Conservation (phyloP, 208 protist genomes). For the Tritrichomonas foetus region DNA sequence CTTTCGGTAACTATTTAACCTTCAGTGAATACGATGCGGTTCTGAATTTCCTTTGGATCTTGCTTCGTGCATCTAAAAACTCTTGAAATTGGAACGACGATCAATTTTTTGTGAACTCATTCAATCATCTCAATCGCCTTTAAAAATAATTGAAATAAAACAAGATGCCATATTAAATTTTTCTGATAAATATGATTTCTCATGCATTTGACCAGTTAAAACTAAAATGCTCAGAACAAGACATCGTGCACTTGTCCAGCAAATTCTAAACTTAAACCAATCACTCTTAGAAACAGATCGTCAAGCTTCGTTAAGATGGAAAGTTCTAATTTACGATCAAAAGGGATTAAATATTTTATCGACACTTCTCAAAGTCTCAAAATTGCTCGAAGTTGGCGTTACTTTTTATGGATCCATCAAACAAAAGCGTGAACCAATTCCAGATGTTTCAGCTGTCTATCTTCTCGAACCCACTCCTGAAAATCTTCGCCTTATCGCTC, state of each 20-base stretch:
- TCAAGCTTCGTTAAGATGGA: not conserved
- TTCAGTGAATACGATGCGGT: too few relatives aligned
- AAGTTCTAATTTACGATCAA: slow-evolving; percentile 26
- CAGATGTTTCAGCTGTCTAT: not conserved
- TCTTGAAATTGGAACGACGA: too few relatives aligned
- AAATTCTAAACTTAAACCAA: not conserved
- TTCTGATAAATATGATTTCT: too few relatives aligned
- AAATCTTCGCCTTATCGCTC: not conserved
- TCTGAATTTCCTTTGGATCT: too few relatives aligned
- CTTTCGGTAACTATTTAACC: too few relatives aligned
- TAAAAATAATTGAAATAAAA: too few relatives aligned
- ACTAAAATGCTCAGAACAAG: not conserved
- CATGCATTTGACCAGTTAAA: too few relatives aligned
- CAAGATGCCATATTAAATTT: too few relatives aligned
- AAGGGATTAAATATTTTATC: not conserved
- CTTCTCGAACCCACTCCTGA: not conserved
- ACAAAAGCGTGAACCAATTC: not conserved
- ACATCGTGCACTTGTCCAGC: not conserved
- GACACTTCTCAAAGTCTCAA: not conserved
- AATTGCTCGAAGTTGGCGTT: not conserved
- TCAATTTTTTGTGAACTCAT: too few relatives aligned
- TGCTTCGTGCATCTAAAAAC: too few relatives aligned
- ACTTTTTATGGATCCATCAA: not conserved
- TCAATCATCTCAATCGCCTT: too few relatives aligned
- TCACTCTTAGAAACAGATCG: not conserved